phyloP scores from a whole-genome alignment of 495 filamentous ascomycete genomes.

The Aspergillus diversus region DNA sequence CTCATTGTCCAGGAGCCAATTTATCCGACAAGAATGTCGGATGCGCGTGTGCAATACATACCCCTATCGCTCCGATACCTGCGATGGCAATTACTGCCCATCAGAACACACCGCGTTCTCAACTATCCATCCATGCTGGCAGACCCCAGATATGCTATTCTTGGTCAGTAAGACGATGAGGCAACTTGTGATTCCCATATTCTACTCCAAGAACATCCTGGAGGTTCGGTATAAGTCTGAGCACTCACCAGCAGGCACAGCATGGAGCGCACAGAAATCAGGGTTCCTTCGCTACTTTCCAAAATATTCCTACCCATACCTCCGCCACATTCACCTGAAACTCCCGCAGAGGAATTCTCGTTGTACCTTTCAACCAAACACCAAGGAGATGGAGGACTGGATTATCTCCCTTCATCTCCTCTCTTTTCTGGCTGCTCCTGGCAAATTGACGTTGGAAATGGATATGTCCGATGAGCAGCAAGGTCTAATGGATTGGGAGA shows the following conservation, averaged over 20 bases:
- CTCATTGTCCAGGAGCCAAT: neutral
- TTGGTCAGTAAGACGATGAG: slow-evolving; percentile 6
- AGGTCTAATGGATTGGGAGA: neutral
- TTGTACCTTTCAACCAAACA: neutral
- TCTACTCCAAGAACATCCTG: neutral
- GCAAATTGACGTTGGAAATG: too few species aligned
- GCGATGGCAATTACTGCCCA: too few species aligned
- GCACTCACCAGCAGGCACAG: neutral
- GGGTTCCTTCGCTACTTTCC: slow-evolving; percentile 6
- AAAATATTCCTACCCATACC: neutral
- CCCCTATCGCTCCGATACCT: neutral
- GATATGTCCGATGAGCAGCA: neutral
- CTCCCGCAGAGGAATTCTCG: neutral
- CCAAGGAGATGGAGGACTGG: neutral
- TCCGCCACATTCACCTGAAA: slow-evolving; percentile 3
- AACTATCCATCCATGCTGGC: slow-evolving; percentile 5
- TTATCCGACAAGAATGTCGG: neutral
- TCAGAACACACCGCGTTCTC: slow-evolving; percentile 13
- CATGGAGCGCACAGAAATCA: slow-evolving; percentile 3
- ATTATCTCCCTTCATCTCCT: neutral
- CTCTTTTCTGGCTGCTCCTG: neutral
- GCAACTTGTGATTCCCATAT: neutral
- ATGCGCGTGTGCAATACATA: neutral
- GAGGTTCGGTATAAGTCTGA: neutral
- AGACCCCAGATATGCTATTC: neutral